A percentile compares a stretch with the other conserved stretches of the same genome.
Conservation (phyloP, 1,284 basidiomycete genomes). For the Boletus semigastroideus region DNA sequence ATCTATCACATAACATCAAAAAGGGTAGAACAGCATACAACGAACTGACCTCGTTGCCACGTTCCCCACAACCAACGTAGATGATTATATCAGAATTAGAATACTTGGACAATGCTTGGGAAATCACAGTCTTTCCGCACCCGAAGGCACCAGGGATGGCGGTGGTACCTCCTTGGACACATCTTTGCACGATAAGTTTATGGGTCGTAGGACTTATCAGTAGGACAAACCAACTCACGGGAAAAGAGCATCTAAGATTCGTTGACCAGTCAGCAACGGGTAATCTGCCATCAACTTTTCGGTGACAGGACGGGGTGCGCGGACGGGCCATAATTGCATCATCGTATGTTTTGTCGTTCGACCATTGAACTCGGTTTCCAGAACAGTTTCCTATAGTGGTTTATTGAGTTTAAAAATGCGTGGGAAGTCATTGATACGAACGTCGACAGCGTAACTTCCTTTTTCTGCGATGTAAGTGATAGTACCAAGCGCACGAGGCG, state of each 20-base stretch:
- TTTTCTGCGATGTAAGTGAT: conserved; percentile 94
- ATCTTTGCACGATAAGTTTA: conserved; percentile 44
- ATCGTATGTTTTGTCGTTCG: conserved; percentile 92
- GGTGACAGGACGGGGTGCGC: conserved; percentile 92
- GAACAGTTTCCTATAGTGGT: conserved; percentile 75
- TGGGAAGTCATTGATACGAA: conserved; percentile 40
- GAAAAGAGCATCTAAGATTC: conserved; percentile 96
- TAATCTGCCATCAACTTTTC: conserved; percentile 94
- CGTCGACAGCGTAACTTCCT: conserved; percentile 91
- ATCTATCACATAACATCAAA: conserved; percentile 54
- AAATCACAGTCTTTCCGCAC: conserved; percentile 97
- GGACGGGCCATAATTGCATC: conserved; percentile 99
- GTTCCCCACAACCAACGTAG: conserved; percentile 97
- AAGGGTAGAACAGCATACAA: neutral
- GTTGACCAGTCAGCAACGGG: conserved; percentile 95
- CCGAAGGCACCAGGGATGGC: conserved; percentile 99
- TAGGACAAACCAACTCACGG: conserved; percentile 55
- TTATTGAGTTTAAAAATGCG: neutral
- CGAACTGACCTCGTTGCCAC: conserved; percentile 76
- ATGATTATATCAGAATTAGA: conserved; percentile 99
- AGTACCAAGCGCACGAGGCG: conserved; percentile 92
- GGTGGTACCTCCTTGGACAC: conserved; percentile 98
- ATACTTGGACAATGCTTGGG: conserved; percentile 96
- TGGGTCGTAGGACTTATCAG: neutral
- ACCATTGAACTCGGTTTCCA: conserved; percentile 98